A percentile compares a stretch with the other conserved stretches of the same genome.
phyloP scores from a whole-genome alignment of 1,284 basidiomycete genomes.

The Sanghuangporus weigelae region DNA sequence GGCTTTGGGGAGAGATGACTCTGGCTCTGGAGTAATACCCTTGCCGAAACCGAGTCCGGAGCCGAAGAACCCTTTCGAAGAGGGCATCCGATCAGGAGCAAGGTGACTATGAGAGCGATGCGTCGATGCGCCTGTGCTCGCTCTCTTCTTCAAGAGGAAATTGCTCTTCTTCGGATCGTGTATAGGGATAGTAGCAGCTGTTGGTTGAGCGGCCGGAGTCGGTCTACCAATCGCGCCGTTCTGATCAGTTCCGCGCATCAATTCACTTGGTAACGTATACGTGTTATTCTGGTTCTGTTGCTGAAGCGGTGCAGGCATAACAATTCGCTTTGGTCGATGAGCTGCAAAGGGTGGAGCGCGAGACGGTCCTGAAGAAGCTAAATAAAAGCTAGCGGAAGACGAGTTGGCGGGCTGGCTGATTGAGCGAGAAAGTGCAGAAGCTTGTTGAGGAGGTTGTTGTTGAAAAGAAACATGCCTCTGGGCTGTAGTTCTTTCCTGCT shows the following conservation, averaged over 20 bases:
- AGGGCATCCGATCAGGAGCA: slow-evolving; percentile 1
- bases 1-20: slow-evolving; percentile 2
- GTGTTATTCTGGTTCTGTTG: background rate
- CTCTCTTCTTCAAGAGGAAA: slow-evolving; percentile 16
- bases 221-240: background rate
- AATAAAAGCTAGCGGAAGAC: slow-evolving; percentile 1
- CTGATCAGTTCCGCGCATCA: background rate
- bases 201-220: background rate
- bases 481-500: background rate
- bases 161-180: slow-evolving; percentile 17
- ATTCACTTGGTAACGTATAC: background rate
- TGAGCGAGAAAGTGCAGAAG: background rate
- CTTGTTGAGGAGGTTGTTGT: background rate
- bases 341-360: background rate
- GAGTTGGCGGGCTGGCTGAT: slow-evolving; percentile 4
- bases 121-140: background rate
- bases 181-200: slow-evolving; percentile 16
- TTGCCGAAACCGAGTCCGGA: background rate
- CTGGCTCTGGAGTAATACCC: slow-evolving; percentile 5
- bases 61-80: slow-evolving; percentile 1
- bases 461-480: background rate
- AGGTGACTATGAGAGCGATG: slow-evolving; percentile 8
- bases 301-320: slow-evolving; percentile 17
- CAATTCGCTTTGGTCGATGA: slow-evolving; percentile 16
- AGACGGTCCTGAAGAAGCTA: background rate